phyloP scores from a whole-genome alignment of 2,329 filamentous ascomycete genomes.

The Stachybotrys echinatus region DNA sequence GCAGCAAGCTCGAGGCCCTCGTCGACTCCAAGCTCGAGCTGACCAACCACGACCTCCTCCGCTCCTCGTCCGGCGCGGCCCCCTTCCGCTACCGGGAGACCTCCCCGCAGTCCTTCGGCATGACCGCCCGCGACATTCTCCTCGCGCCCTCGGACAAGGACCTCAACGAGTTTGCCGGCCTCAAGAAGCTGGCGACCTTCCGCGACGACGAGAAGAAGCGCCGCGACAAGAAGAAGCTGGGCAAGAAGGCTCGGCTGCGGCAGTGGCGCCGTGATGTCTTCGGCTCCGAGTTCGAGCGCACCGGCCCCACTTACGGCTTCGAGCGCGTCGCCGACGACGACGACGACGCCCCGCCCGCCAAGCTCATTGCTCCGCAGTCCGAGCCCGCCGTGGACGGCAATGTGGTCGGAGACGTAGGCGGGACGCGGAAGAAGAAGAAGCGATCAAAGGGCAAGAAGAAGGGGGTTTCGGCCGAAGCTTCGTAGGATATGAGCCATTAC shows the following conservation, averaged over 20 bases:
- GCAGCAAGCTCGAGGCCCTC: constrained; percentile 76
- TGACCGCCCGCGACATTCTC: constrained; percentile 86
- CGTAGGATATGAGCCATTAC: constrained; percentile 1
- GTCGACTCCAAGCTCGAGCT: constrained; percentile 73
- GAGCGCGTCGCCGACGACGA: constrained; percentile 29
- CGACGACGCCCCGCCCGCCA: constrained; percentile 22
- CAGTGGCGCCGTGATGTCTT: constrained; percentile 74
- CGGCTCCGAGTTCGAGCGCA: constrained; percentile 50
- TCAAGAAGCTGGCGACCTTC: constrained; percentile 93
- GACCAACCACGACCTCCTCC: constrained; percentile 56
- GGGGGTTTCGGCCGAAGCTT: constrained; percentile 18
- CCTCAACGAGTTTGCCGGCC: constrained; percentile 83
- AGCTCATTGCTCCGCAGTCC: constrained; percentile 18
- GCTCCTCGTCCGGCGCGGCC: constrained; percentile 36
- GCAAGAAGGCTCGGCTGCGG: constrained; percentile 86
- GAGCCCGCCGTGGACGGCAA: constrained; percentile 14
- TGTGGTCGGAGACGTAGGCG: constrained; percentile 20
- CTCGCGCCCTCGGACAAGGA: constrained; percentile 77
- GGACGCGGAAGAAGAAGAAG: constrained; percentile 43
- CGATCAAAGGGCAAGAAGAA: constrained; percentile 41
- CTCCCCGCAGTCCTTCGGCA: constrained; percentile 81
- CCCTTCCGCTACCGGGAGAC: constrained; percentile 91
- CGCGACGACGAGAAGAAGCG: constrained; percentile 84
- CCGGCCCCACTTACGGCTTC: constrained; percentile 54
- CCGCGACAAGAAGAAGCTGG: constrained; percentile 79